Evolutionary conservation across 495 filamentous ascomycete species (phyloP), one percentile per base, ranked within the genome.

Genomic region (Hypoxylon fragiforme): DNA sequence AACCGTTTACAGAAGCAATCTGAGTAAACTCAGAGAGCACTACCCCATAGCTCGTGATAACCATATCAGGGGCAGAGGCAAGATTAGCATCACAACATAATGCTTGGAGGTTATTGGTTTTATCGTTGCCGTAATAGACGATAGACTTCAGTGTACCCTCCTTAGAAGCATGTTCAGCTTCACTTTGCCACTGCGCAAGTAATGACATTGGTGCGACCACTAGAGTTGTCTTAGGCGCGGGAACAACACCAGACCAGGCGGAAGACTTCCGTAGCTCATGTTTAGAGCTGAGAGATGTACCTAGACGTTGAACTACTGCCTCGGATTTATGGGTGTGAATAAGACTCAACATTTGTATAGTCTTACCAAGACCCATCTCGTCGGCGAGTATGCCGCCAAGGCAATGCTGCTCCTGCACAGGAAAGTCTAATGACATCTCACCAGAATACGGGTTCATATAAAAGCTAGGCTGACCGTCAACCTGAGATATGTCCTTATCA

Each of bases 391-490:
- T 89, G 3, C 94, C 94, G 14, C 94, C 94, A 2, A 95, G 78
- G 62, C 95, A 98, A 67, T 92, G 89, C 56, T 97, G 94, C 54
- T 97, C 89, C 67, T 98, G 94, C 1, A 81, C 81, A 9, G 94
- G 94, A 64, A 97, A 98, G 2, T 92, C 81, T 1, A 97, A 73
- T n/a, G 90, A 95, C 32, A 98, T 73, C 57, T 97, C 94, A 12
- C 95, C 94, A 3, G 90, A 95, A 62, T 98, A 98, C 0, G 91
- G 92, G 63, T 97, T 97, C 58, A 97, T 86, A 63, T 97, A 98
- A 67, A 98, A 97, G 24, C 76, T 77, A 13, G 84, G 72, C 51
- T 90, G 84, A 12, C 77, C 79, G 7, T 77, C 70, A 13, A 92
- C 77, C 14, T 52, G 55, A 2, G 87, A 85, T 8, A 96, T 45